Base-by-base conservation (phyloP, 371 early-diverging fungal genomes). In the Actinomortierella wolfii region DNA sequence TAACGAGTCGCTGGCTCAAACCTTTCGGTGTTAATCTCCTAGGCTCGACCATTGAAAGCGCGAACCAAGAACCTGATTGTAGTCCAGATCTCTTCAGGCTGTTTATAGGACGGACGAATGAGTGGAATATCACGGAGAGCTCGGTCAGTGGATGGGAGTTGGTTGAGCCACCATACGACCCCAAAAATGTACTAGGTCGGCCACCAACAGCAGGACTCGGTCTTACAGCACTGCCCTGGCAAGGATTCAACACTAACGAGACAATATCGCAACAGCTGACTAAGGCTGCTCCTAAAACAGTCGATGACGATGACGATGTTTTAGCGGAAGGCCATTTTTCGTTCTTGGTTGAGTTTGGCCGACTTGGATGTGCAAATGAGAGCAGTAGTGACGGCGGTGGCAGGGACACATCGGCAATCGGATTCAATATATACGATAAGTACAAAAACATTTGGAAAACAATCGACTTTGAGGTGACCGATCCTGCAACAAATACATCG, bases 301-400 rank as follows among this genome's bases (percentile, higher is more conserved):
- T 34, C 34, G 34, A 34, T 11, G 34, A 34, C 11, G 34, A 34
- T 34, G 34, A 34, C 34, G 34, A 34, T 11, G 34, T 34, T 34
- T 34, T 34, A 11, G 34, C 56, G 0, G 53, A 73, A 34, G 66
- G 46, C 28, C 47, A 52, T 14, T 73, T 67, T 6, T 67, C 73
- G 13, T 73, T 59, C 24, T 52, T 73, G 62, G 42, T 73, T 6
- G 73, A 73, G 26, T 73, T 73, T 67, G 73, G 73, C 1, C 59
- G 63, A 9, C 49, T 53, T 28, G 73, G 73, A n/a, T 73, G 73
- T 51, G 62, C 59, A 11, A 56, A 73, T 28, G 55, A 46, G 18
- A 11, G 11, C 34, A 11, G 34, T 11, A 11, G 34, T 34, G 34
- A 34, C 11, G 11, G 34, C 11, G 34, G 34, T 34, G 34, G 34